Base-by-base conservation (phyloP, 805 yeast species). In the Cyberlindnera veronae region DNA sequence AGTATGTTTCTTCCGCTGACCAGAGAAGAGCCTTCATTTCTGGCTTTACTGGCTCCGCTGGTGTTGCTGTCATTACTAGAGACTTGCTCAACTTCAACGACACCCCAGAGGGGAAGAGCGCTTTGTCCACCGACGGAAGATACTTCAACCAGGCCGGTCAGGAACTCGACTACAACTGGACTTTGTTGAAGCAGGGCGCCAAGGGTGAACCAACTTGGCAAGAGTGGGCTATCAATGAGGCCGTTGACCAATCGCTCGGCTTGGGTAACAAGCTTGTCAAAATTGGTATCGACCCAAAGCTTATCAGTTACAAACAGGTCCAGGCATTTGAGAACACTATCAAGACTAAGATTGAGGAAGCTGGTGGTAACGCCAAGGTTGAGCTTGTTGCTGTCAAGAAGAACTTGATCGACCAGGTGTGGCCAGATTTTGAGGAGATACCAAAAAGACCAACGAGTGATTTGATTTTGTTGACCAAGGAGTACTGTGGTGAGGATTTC, bases 41-140 rank as follows among this genome's bases (percentile, higher is more conserved):
- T 6, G 97, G 89, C 0, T 91, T 91, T 64, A 83, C 91, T 11
- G 99, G 98, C 1, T 81, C 91, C 35, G 95, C 97, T 2, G 99
- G 98, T 18, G 68, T 87, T 17, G 97, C 96, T 1, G 74, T 93
- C n/a, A 72, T 91, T 15, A 81, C 95, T 5, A 58, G 68, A 32
- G 69, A 71, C 39, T 46, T 67, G 6, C 52, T 69, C 29, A 62
- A 64, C 22, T 63, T 68, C 53, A 71, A 63, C 36, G 72, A 67
- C 1, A 52, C 54, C 2, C 68, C 76, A 17, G 66, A 64, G 10
- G 87, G 88, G 1, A 75, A 77, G 34, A 95, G 96, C 12, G 85
- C 84, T 0, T 65, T 93, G 36, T 79, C 95, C 8, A 93, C 99
- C 0, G 99, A 93, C 63, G 98, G 98, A 2, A 72, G 99, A 49